Evolutionary conservation across 2,329 filamentous ascomycete genomes (phyloP), one percentile per base, ranked within the genome.

Genomic region (Microcyclospora pomicola): DNA sequence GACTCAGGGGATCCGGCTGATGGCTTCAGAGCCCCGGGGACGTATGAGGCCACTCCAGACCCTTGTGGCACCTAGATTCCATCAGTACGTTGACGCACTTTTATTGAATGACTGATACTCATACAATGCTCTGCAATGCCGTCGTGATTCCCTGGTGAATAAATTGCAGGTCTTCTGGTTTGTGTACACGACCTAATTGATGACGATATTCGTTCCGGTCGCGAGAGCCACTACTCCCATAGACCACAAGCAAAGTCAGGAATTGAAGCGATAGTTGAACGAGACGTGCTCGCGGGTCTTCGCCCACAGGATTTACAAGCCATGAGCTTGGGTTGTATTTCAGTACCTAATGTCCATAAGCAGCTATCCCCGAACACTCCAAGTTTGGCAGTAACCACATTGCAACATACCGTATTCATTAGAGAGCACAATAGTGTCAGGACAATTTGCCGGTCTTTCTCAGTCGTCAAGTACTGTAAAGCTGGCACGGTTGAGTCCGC

Each of bases 131-230:
- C 27, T n/a, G n/a, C n/a, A n/a, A n/a, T n/a, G n/a, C n/a, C n/a
- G n/a, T n/a, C n/a, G n/a, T n/a, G n/a, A 56, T 36, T 9, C 54
- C 54, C 36, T 54, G 51, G 33, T 54, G 49, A 9, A 96, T 77
- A 56, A 98, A 98, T 58, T 98, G 91, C 53, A 98, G 96, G 58
- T 98, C 91, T 58, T 95, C 86, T 1, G 88, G 83, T 34, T 91
- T 76, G 61, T 96, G 91, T 33, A 98, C 63, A 29, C 88, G 76
- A 24, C 91, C 84, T 24, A 94, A 73, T 48, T 92, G 95, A 59
- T 95, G 85, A 12, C 91, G 81, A 58, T 92, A 96, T 54, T 79
- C 88, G 59, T 98, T 98, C 65, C 92, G 93, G 27, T 48, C 47
- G n/a, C n/a, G n/a, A n/a, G n/a, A n/a, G n/a, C n/a, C n/a, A n/a